These are phyloP conservation scores for Blastobotrys persicus DNA, from an alignment of 1,139 yeast species.

Conservation along the genomic window DNA sequence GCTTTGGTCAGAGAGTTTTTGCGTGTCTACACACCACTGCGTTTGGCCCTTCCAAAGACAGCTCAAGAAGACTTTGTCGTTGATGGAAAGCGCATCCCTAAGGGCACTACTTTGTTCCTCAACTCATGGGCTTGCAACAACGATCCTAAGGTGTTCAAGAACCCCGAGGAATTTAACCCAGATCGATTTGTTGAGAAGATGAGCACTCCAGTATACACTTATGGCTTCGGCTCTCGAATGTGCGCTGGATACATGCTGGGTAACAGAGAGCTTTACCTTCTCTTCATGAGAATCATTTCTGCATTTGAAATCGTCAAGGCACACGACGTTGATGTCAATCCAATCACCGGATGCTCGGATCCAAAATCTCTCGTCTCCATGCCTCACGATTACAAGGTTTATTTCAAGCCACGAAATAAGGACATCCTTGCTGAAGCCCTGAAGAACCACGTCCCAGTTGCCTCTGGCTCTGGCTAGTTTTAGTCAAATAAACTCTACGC, in stretches of 20 bases:
- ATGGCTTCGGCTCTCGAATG: slow-evolving; percentile 67
- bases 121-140: slow-evolving; percentile 71
- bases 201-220: slow-evolving; percentile 49
- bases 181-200: slow-evolving; percentile 51
- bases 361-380: slow-evolving; percentile 26
- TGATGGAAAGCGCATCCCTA: slow-evolving; percentile 47
- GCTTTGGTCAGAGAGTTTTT: slow-evolving; percentile 64
- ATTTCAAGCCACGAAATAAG: slow-evolving; percentile 24
- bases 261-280: slow-evolving; percentile 54
- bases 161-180: slow-evolving; percentile 55
- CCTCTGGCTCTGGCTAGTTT: slow-evolving; percentile 6
- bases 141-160: slow-evolving; percentile 45
- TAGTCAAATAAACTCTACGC: no score
- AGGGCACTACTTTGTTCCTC: slow-evolving; percentile 56
- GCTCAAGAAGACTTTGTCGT: slow-evolving; percentile 50
- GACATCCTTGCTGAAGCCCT: slow-evolving; percentile 14
- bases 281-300: slow-evolving; percentile 42
- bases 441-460: slow-evolving; percentile 5
- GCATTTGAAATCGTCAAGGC: slow-evolving; percentile 38
- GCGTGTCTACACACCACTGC: slow-evolving; percentile 57
- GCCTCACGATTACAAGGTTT: slow-evolving; percentile 24
- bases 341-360: slow-evolving; percentile 25
- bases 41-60: slow-evolving; percentile 62
- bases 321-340: slow-evolving; percentile 23
- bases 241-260: slow-evolving; percentile 66